phyloP scores from a whole-genome alignment of 768 basidiomycete genomes.

The Rossbeevera mucosa region DNA sequence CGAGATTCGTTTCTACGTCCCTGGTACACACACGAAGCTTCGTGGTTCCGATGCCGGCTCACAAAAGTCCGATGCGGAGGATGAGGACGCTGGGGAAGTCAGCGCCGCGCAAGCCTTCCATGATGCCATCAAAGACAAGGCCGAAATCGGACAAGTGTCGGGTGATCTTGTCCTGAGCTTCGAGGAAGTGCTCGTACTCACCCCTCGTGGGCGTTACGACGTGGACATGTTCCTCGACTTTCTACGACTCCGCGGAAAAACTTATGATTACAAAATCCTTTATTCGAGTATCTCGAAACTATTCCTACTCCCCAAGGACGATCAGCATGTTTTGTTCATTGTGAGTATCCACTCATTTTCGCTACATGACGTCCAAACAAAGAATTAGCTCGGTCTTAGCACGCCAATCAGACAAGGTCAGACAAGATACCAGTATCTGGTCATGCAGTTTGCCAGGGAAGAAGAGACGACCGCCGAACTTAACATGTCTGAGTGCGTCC shows the following conservation, averaged over 20 bases:
- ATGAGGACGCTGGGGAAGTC: slow-evolving; percentile 67
- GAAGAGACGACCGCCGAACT: slow-evolving; percentile 96
- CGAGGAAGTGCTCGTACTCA: slow-evolving; percentile 90
- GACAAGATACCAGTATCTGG: slow-evolving; percentile 94
- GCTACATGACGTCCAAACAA: slow-evolving; percentile 2
- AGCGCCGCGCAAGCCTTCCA: slow-evolving; percentile 96
- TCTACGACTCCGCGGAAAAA: slow-evolving; percentile 93
- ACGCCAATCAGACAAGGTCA: slow-evolving; percentile 97
- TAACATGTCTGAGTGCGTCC: slow-evolving; percentile 82
- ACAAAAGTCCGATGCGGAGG: slow-evolving; percentile 67
- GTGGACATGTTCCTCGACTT: slow-evolving; percentile 98
- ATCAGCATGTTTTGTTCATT: slow-evolving; percentile 92
- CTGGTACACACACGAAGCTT: slow-evolving; percentile 65
- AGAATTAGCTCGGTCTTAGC: slow-evolving; percentile 75
- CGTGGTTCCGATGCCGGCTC: slow-evolving; percentile 70
- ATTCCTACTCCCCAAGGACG: slow-evolving; percentile 95
- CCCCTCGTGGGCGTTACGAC: slow-evolving; percentile 94
- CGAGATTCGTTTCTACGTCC: slow-evolving; percentile 95
- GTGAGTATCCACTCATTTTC: slow-evolving; percentile 43
- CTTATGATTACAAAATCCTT: slow-evolving; percentile 97
- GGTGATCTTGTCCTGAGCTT: slow-evolving; percentile 94
- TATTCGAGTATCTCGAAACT: slow-evolving; percentile 83
- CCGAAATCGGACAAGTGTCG: slow-evolving; percentile 85
- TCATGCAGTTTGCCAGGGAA: slow-evolving; percentile 96
- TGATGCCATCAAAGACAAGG: slow-evolving; percentile 92